Conservation (phyloP, 495 filamentous ascomycete species). For the Pseudomonodictys pantanalensis region DNA sequence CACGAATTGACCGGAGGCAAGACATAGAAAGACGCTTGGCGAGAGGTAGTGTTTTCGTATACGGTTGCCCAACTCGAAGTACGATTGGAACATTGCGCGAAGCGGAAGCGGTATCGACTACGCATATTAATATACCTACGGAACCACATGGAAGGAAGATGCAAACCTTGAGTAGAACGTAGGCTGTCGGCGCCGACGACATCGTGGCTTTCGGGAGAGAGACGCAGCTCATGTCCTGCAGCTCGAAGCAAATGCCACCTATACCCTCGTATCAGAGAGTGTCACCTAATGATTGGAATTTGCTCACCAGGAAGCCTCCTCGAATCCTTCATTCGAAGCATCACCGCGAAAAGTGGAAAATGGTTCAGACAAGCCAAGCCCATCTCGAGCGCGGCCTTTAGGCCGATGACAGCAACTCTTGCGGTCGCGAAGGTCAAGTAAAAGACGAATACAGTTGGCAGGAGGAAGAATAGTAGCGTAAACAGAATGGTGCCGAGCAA, state of each 20-base stretch:
- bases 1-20: constrained; percentile 84
- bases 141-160: not conserved
- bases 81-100: constrained; percentile 89
- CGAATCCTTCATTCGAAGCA: constrained; percentile 94
- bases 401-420: constrained; percentile 87
- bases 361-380: constrained; percentile 92
- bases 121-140: constrained; percentile 5
- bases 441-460: constrained; percentile 93
- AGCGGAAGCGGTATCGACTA: constrained; percentile 89
- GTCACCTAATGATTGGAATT: constrained; percentile 13
- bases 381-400: constrained; percentile 88
- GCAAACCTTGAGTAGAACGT: constrained; percentile 74
- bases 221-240: constrained; percentile 65
- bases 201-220: constrained; percentile 14
- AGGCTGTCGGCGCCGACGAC: constrained; percentile 50
- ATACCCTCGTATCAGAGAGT: constrained; percentile 4
- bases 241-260: constrained; percentile 89
- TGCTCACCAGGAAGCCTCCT: constrained; percentile 73
- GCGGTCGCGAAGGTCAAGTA: constrained; percentile 95
- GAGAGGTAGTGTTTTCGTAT: constrained; percentile 94
- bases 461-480: constrained; percentile 89
- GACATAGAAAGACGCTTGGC: constrained; percentile 78
- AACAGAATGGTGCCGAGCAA: constrained; percentile 96
- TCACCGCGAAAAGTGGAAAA: constrained; percentile 95
- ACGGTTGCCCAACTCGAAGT: constrained; percentile 89